Evolutionary conservation across 2,329 filamentous ascomycete genomes (phyloP), one percentile per base, ranked within the genome.

Genomic region (Ophiognomonia clavigignenti-juglandacearum): DNA sequence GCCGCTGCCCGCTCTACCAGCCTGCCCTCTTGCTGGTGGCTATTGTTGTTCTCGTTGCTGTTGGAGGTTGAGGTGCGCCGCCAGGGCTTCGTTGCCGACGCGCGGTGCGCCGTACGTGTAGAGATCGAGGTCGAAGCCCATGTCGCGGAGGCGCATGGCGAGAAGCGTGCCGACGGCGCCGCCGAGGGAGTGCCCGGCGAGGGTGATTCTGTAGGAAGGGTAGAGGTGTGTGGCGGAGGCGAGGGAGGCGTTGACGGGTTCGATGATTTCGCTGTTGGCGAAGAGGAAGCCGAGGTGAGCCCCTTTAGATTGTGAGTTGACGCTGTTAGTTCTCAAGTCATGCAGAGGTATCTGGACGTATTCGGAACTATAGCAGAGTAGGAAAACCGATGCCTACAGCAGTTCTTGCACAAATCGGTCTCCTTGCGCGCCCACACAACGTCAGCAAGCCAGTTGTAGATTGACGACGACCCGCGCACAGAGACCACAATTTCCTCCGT

Each of bases 41-140:
- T n/a, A n/a, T n/a, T n/a, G n/a, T n/a, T n/a, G n/a, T n/a, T n/a
- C n/a, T n/a, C n/a, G n/a, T n/a, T n/a, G n/a, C n/a, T n/a, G n/a
- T n/a, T n/a, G n/a, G n/a, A n/a, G n/a, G n/a, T n/a, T 71, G 50
- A 87, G 67, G 59, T 73, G 82, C 43, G 67, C 58, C 40, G 72
- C 73, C 48, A 86, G 72, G n/a, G 61, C 69, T 2, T 60, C 56
- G 62, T 85, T 82, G 49, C 82, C 85, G n/a, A 83, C 72, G 41
- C 83, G 81, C 2, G 85, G 85, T 18, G 78, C 72, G 51, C 85
- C 85, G 64, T 76, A 88, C 2, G 78, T 82, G 70, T 82, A 86
- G 34, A 86, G 56, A 55, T 83, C 80, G 43, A 70, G 62, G 2
- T 64, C 54, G 48, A 66, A 63, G 35, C 75, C 78, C 8, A 61